These are phyloP conservation scores for Hypholoma sublateritium DNA, from an alignment of 768 basidiomycete species.

Conservation along the genomic window DNA sequence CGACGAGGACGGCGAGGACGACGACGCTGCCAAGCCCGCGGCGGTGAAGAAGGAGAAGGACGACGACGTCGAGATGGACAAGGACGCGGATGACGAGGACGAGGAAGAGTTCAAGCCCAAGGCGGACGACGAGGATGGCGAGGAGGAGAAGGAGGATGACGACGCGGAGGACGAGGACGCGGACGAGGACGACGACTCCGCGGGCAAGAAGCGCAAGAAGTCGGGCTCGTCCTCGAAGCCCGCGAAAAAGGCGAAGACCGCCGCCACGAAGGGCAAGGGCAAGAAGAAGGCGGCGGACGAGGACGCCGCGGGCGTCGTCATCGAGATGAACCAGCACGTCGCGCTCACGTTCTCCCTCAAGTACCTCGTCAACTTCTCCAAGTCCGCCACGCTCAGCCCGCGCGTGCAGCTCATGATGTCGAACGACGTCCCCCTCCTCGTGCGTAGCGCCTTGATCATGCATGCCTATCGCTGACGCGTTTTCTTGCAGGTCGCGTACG, in stretches of 20 bases:
- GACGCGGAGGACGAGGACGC: constrained; percentile 47
- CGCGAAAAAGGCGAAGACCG: constrained; percentile 44
- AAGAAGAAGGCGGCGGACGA: constrained; percentile 58
- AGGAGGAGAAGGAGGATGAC: constrained; percentile 37
- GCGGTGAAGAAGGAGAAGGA: constrained; percentile 49
- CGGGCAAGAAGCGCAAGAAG: constrained; percentile 72
- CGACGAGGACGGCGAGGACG: constrained; percentile 28
- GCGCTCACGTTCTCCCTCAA: constrained; percentile 94
- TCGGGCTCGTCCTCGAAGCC: constrained; percentile 40
- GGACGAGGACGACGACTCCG: constrained; percentile 49
- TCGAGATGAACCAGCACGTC: constrained; percentile 90
- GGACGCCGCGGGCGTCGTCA: constrained; percentile 54
- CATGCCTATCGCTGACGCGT: constrained; percentile 2
- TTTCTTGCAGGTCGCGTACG: constrained; percentile 71
- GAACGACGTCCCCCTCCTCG: constrained; percentile 27
- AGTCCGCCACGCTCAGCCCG: constrained; percentile 64
- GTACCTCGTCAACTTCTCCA: constrained; percentile 96
- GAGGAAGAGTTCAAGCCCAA: constrained; percentile 62
- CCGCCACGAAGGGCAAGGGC: constrained; percentile 54
- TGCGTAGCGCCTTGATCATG: constrained; percentile 16
- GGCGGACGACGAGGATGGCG: constrained; percentile 2
- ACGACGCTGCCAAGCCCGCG: constrained; percentile 43
- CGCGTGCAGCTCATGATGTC: constrained; percentile 29
- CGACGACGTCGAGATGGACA: constrained; percentile 53
- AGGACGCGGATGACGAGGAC: constrained; percentile 49